Base-by-base conservation (phyloP, 2,329 filamentous ascomycete genomes). In the Phaeophleospora eucalypticola region DNA sequence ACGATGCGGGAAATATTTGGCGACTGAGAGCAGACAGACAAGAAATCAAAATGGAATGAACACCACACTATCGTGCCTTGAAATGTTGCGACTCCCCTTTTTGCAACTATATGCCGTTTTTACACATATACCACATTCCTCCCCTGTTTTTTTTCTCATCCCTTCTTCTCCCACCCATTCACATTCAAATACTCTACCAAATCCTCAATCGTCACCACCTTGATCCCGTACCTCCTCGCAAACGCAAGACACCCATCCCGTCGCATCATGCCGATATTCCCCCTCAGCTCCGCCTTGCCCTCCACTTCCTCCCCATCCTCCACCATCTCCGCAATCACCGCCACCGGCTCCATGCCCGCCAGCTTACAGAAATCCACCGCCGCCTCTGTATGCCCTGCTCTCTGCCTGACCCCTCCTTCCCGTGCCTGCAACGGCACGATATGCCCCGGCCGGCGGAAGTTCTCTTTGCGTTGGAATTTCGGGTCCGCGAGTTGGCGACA, bases 181-280 rank as follows among this genome's bases (percentile, higher is more conserved):
- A 58, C 63, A 67, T 93, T 85, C 48, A 95, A 72, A 66, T 94
- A 86, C 47, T 74, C 75, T 20, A 91, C 84, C 70, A 98, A 69
- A 69, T 91, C 89, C 65, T 91, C 89, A 71, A 98, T 97, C 21
- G 93, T 97, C 71, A 90, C 95, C 49, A 95, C 89, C 74, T 86
- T 93, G 58, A 98, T 74, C 3, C 89, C 89, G 83, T 86, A 97
- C 69, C 78, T 83, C 69, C 82, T 82, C 20, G 89, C 93, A 77
- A 98, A 98, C 41, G 76, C 79, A 63, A 98, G 74, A 71, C 90
- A 96, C 32, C 81, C 87, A 72, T 95, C 89, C 54, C 89, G 82
- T 58, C 89, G 75, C 82, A 97, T 84, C 93, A 98, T 98, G 19
- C 86, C 88, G n/a, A 71, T 71, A 43, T 83, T 80, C 16, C 79